phyloP scores from a whole-genome alignment of 2,329 filamentous ascomycete species.

The Chaetomium strumarium region DNA sequence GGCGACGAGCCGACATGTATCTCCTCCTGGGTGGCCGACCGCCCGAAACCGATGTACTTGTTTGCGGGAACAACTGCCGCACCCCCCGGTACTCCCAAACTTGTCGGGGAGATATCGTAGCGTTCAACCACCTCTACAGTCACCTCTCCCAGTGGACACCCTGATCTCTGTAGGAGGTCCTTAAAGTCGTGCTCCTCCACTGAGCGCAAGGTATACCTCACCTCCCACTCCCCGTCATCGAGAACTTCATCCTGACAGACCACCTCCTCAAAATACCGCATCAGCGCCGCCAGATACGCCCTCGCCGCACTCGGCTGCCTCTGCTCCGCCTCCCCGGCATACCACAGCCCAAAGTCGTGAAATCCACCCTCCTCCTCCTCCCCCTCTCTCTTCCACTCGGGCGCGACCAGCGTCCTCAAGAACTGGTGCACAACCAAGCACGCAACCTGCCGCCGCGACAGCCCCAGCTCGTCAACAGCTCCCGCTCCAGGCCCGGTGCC shows the following conservation, averaged over 20 bases:
- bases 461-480: neutral
- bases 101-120: conserved; percentile 26
- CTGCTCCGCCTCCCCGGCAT: conserved; percentile 25
- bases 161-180: neutral
- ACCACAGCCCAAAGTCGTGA: conserved; percentile 33
- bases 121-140: conserved; percentile 17
- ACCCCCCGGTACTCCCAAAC: conserved; percentile 20
- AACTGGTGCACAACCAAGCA: conserved; percentile 32
- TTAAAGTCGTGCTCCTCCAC: neutral
- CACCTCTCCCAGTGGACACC: conserved; percentile 12
- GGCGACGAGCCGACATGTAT: conserved; percentile 32
- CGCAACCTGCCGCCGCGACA: conserved; percentile 26
- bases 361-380: conserved; percentile 26
- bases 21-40: conserved; percentile 35
- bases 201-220: conserved; percentile 24
- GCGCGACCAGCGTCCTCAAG: conserved; percentile 24
- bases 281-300: conserved; percentile 29
- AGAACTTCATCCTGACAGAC: conserved; percentile 9
- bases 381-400: conserved; percentile 23
- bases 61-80: conserved; percentile 32
- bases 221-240: conserved; percentile 3
- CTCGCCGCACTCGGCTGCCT: conserved; percentile 27
- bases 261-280: conserved; percentile 26
- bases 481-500: neutral
- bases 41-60: conserved; percentile 31